Base-by-base conservation (phyloP, 305 asterid species). In the Striga hermonthica region DNA sequence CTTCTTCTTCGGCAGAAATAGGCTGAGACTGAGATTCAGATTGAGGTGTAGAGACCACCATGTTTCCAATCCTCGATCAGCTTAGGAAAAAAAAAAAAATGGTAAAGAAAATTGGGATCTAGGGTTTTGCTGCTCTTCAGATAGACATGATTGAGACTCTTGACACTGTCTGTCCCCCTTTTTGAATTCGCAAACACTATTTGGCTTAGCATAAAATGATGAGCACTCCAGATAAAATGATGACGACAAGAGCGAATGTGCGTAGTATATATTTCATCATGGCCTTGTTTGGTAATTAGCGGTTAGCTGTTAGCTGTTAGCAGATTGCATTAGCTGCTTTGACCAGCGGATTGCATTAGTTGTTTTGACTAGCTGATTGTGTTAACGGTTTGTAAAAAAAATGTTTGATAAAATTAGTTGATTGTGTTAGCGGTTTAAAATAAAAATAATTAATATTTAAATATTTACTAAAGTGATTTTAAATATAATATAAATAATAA, bases 1-100 rank as follows among this genome's bases (percentile, higher is more conserved):
- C 90, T 78, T 90, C 96, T 59, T 90, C 97, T 60, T 86, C 95
- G 48, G 85, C 86, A 13, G 88, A 64, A 28, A 72, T 53, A 50
- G 76, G 72, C 9, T 70, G 80, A 10, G 77, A 52, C 60, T 67
- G 82, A 9, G 74, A 68, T 22, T 22, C 74, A 16, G 74, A 45
- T 72, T 78, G 80, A 62, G 82, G 69, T 50, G 72, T 67, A 57
- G 81, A 41, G 65, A 57, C 72, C 67, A 39, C 71, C 79, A 71
- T 78, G 57, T 7, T 61, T 67, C 31, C 64, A 73, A 73, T 74
- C 77, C 73, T 57, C 28, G 14, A 57, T 62, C 62, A 63, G 81
- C 74, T 73, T 43, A 55, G 43, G 41, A 54, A 54, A 66, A 43
- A 31, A 56, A n/a, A 13, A 57, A 50, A 48, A 1, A 34, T 9